Evolutionary conservation across 345 rosid genomes (phyloP).

Genomic region (Sonneratia caseolaris): DNA sequence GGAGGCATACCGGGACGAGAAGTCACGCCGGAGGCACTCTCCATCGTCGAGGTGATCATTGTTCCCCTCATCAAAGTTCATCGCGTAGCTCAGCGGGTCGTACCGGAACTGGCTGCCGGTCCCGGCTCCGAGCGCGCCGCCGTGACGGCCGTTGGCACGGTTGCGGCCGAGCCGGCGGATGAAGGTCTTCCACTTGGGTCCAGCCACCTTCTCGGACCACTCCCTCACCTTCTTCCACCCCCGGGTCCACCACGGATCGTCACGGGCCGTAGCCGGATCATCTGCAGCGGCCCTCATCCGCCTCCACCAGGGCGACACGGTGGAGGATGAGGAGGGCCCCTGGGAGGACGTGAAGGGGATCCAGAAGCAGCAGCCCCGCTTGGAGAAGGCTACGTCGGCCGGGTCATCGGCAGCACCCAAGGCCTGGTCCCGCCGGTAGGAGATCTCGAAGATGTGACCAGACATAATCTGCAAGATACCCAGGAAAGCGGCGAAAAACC

Average conservation of each 20-base stretch:
- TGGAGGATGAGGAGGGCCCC: not conserved
- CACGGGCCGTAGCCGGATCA: not conserved
- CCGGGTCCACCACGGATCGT: constrained; percentile 8
- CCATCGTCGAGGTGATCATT: not conserved
- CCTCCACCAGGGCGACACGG: not conserved
- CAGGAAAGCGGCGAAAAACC: not conserved
- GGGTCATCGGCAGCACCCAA: not conserved
- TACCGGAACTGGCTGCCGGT: constrained; percentile 3
- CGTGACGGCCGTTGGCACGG: not conserved
- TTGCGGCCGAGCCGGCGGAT: constrained; percentile 1
- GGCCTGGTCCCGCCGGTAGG: not conserved
- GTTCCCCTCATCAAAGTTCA: constrained; percentile 9
- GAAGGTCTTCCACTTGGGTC: constrained; percentile 8
- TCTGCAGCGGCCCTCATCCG: not conserved
- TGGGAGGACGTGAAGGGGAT: constrained; percentile 1
- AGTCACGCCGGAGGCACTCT: not conserved
- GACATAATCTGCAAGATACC: not conserved
- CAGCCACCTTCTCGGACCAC: constrained; percentile 10
- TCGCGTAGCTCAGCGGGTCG: constrained; percentile 10
- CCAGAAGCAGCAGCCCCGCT: constrained; percentile 13
- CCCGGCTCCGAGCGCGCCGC: not conserved
- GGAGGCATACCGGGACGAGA: constrained; percentile 3
- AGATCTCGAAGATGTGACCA: not conserved
- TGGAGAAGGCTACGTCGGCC: not conserved
- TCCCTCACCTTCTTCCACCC: constrained; percentile 5